Conservation (phyloP, 805 yeast genomes). For the Ogataea minuta region DNA sequence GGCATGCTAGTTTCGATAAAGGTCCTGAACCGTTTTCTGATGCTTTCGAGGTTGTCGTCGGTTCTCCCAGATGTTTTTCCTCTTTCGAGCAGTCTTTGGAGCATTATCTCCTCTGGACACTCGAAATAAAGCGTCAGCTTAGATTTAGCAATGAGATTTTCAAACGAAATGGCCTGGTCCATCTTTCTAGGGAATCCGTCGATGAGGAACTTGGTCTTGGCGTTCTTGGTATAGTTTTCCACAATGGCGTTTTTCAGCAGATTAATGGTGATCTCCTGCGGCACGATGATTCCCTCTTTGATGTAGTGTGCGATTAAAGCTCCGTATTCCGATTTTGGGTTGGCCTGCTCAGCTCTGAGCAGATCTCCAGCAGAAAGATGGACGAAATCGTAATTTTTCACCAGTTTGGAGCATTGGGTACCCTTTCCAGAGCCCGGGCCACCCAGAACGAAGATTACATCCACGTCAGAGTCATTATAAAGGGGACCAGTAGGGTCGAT, state of each 20-base stretch:
- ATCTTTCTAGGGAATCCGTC: constrained; percentile 98
- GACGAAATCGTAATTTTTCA: constrained; percentile 73
- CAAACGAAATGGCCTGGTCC: constrained; percentile 97
- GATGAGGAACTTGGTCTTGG: constrained; percentile 66
- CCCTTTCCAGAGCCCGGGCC: constrained; percentile 99
- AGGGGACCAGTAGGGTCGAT: constrained; percentile 32
- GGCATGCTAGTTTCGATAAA: constrained; percentile 91
- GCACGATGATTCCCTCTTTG: constrained; percentile 87
- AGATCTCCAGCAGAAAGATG: constrained; percentile 97
- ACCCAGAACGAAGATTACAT: constrained; percentile 88
- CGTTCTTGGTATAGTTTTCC: constrained; percentile 42
- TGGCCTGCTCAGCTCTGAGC: constrained; percentile 84
- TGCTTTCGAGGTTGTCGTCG: constrained; percentile 90
- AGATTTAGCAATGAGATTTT: constrained; percentile 69
- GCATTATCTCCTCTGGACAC: constrained; percentile 82
- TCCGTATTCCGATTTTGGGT: constrained; percentile 81
- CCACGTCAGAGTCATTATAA: constrained; percentile 62
- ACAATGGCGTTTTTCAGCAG: constrained; percentile 76
- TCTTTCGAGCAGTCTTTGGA: constrained; percentile 78
- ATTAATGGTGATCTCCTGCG: constrained; percentile 87
- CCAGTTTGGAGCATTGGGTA: constrained; percentile 88
- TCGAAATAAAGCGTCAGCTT: constrained; percentile 73
- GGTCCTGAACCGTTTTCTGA: constrained; percentile 82
- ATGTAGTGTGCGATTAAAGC: constrained; percentile 80
- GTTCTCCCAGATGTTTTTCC: constrained; percentile 93